A percentile compares a stretch with the other conserved stretches of the same genome.
Evolutionary conservation across 495 filamentous ascomycete species (phyloP).

Genomic region (Pseudevernia furfuracea): DNA sequence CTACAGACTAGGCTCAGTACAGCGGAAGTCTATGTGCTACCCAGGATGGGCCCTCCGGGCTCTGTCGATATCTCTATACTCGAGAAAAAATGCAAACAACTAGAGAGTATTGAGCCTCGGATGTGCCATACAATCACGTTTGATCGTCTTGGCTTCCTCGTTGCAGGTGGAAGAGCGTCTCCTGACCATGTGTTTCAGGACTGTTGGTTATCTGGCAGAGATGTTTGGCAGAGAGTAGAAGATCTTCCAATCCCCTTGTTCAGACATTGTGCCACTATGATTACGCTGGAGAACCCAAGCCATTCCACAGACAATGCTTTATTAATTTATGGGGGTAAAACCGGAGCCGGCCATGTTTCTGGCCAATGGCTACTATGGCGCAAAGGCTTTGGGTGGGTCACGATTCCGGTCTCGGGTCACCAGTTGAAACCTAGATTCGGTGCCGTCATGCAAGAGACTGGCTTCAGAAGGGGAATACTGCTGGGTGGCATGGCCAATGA

Average conservation of each 20-base stretch:
- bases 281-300: slow-evolving; percentile 40
- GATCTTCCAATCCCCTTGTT: slow-evolving; percentile 59
- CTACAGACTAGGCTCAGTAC: slow-evolving; percentile 50
- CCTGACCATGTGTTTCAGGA: slow-evolving; percentile 58
- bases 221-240: slow-evolving; percentile 53
- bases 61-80: slow-evolving; percentile 13
- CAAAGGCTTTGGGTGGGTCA: slow-evolving; percentile 45
- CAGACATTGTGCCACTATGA: slow-evolving; percentile 55
- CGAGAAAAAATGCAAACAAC: slow-evolving; percentile 15
- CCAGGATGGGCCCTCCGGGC: slow-evolving; percentile 2
- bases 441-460: slow-evolving; percentile 40
- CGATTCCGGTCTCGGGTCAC: slow-evolving; percentile 34
- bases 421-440: slow-evolving; percentile 54
- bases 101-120: slow-evolving; percentile 43
- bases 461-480: slow-evolving; percentile 46
- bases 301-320: slow-evolving; percentile 32
- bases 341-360: slow-evolving; percentile 46
- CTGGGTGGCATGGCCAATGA: slow-evolving; percentile 58
- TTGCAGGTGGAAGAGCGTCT: slow-evolving; percentile 73
- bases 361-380: slow-evolving; percentile 60
- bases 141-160: slow-evolving; percentile 44
- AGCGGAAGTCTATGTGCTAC: slow-evolving; percentile 48
- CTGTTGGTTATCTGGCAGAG: slow-evolving; percentile 61
- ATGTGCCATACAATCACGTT: slow-evolving; percentile 74
- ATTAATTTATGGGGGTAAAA: slow-evolving; percentile 66